phyloP scores from a whole-genome alignment of 1,139 yeast species.

The Diutina neorugosa region DNA sequence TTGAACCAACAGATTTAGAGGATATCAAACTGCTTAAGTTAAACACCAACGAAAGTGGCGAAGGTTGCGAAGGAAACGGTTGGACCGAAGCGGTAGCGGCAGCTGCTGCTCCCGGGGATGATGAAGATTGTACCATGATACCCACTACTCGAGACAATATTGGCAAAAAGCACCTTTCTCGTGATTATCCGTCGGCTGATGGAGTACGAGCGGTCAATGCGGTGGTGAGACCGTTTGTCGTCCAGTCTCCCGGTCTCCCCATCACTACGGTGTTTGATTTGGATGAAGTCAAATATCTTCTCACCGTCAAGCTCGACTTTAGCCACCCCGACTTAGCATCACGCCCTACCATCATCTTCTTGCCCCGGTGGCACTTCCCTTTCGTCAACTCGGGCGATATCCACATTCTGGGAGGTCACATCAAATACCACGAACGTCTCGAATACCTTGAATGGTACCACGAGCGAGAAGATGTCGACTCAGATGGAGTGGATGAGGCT shows the following conservation, averaged over 20 bases:
- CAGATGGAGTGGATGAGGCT: not conserved
- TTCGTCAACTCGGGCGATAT: constrained; percentile 31
- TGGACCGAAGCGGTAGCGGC: not conserved
- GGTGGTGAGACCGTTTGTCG: constrained; percentile 59
- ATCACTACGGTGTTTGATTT: constrained; percentile 44
- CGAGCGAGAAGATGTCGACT: constrained; percentile 6
- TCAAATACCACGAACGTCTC: constrained; percentile 33
- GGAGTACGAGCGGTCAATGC: constrained; percentile 67
- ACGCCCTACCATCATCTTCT: constrained; percentile 44
- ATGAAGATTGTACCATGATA: not conserved
- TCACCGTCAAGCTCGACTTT: constrained; percentile 25
- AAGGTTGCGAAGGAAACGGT: not conserved
- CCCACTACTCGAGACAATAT: not conserved
- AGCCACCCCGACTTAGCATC: constrained; percentile 11
- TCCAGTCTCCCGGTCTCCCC: constrained; percentile 45
- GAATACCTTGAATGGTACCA: constrained; percentile 69
- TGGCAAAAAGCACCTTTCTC: not conserved
- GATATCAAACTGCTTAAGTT: not conserved
- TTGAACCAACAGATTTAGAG: not conserved
- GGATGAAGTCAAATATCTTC: constrained; percentile 27
- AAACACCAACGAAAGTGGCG: not conserved
- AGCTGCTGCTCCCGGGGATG: not conserved
- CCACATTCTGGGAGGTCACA: constrained; percentile 41
- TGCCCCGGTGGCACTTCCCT: constrained; percentile 64
- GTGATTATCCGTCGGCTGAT: constrained; percentile 29